Percentiles rank a stretch among this genome's conserved stretches.
These are phyloP conservation scores for Agrocybe pediades DNA, from an alignment of 768 basidiomycete species.

Conservation along the genomic window DNA sequence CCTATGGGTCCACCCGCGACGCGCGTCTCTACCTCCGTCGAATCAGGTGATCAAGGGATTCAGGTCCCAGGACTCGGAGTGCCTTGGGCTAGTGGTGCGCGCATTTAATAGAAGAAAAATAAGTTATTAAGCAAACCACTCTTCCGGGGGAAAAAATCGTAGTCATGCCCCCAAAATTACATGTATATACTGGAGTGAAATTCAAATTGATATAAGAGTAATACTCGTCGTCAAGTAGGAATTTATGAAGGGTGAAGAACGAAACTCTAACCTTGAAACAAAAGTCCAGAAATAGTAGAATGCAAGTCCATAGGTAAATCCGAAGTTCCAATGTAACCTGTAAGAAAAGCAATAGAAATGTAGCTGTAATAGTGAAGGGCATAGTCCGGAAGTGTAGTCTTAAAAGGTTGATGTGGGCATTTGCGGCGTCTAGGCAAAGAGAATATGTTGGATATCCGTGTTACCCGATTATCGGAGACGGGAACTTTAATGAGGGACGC, in stretches of 20 bases:
- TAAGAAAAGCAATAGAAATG: neutral
- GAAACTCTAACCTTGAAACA: neutral
- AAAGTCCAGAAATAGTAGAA: neutral
- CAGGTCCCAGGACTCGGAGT: too few species aligned
- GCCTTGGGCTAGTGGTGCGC: too few species aligned
- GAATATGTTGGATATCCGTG: neutral
- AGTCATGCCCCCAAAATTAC: neutral
- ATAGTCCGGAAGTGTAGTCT: neutral
- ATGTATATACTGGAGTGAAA: neutral
- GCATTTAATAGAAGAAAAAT: neutral
- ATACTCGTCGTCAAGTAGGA: neutral
- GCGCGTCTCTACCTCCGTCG: too few species aligned
- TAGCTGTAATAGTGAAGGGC: neutral
- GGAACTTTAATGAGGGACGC: constrained; percentile 26
- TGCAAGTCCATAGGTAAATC: neutral
- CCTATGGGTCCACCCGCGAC: neutral
- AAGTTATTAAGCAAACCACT: neutral
- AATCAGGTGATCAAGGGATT: too few species aligned
- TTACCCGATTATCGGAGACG: neutral
- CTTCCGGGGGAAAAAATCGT: neutral
- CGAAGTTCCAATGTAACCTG: neutral
- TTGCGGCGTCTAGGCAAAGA: neutral
- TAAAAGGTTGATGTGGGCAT: neutral
- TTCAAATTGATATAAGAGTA: neutral
- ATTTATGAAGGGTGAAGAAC: neutral